phyloP scores from a whole-genome alignment of 225 moss, liverwort and hornwort species.

The Climacium dendroides region DNA sequence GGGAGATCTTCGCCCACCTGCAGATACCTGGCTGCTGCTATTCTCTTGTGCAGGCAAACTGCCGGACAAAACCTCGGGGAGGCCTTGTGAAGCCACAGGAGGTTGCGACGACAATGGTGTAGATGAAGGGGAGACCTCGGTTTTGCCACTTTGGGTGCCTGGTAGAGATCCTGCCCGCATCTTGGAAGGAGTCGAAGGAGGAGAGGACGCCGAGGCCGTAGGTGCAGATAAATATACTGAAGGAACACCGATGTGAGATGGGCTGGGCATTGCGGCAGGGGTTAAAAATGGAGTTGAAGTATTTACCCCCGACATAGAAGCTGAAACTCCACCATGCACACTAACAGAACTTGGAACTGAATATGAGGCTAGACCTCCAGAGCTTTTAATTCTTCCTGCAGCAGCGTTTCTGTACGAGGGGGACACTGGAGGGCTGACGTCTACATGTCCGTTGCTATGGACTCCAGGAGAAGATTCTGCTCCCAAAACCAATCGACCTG shows the following conservation, averaged over 20 bases:
- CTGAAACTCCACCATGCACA: constrained; percentile 19
- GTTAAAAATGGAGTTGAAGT: constrained; percentile 23
- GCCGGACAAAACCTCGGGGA: constrained; percentile 13
- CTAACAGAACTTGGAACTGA: constrained; percentile 17
- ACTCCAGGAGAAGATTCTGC: constrained; percentile 27
- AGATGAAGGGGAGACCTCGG: constrained; percentile 8
- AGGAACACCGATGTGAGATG: constrained; percentile 11
- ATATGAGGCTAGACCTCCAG: constrained; percentile 34
- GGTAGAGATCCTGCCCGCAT: constrained; percentile 26
- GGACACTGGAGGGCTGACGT: constrained; percentile 68
- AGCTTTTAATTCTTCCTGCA: constrained; percentile 73
- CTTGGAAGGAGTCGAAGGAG: constrained; percentile 69
- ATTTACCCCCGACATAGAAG: constrained; percentile 8
- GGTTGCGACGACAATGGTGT: constrained; percentile 3
- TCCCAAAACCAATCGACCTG: constrained; percentile 59
- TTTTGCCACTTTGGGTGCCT: constrained; percentile 27
- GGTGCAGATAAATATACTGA: constrained; percentile 12
- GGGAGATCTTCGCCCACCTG: constrained; percentile 48
- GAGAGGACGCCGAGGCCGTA: constrained; percentile 44
- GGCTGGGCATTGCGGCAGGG: constrained; percentile 7
- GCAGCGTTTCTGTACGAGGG: constrained; percentile 97
- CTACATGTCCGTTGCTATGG: constrained; percentile 51
- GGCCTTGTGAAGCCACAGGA: constrained; percentile 6
- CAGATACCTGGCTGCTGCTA: constrained; percentile 19
- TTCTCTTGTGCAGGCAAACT: constrained; percentile 25